These are phyloP conservation scores for Beauveria varroae DNA, from an alignment of 2,329 filamentous ascomycete species.

Conservation along the genomic window DNA sequence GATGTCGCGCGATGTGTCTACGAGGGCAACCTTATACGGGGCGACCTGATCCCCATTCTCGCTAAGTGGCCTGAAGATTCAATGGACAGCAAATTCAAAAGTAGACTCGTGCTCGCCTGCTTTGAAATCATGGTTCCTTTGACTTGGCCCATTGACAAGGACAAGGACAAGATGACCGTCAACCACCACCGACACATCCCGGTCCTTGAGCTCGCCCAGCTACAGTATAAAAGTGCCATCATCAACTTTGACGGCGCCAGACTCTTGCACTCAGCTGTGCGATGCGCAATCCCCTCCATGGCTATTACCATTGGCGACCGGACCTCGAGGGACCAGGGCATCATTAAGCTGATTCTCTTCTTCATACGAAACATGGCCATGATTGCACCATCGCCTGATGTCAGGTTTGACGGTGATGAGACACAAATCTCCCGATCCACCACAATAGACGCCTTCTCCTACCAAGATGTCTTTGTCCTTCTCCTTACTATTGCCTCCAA, in stretches of 20 bases:
- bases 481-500: conserved; percentile 84
- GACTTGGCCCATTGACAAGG: conserved; percentile 86
- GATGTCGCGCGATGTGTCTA: conserved; percentile 90
- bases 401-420: conserved; percentile 79
- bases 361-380: conserved; percentile 83
- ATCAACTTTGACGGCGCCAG: conserved; percentile 73
- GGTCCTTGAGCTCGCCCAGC: conserved; percentile 79
- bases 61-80: conserved; percentile 70
- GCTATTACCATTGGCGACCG: conserved; percentile 69
- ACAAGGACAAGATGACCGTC: conserved; percentile 73
- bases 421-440: conserved; percentile 81
- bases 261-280: conserved; percentile 73
- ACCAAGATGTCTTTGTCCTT: conserved; percentile 82
- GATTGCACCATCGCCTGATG: conserved; percentile 66
- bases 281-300: conserved; percentile 80
- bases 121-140: conserved; percentile 85
- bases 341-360: conserved; percentile 85
- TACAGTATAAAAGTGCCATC: conserved; percentile 82
- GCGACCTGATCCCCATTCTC: conserved; percentile 84
- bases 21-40: conserved; percentile 85
- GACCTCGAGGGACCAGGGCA: conserved; percentile 73
- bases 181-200: conserved; percentile 92
- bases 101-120: conserved; percentile 74
- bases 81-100: conserved; percentile 65
- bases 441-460: conserved; percentile 80